These are phyloP conservation scores for Dillenia suffruticosa DNA, from an alignment of 164 flowering plant species.

Conservation along the genomic window DNA sequence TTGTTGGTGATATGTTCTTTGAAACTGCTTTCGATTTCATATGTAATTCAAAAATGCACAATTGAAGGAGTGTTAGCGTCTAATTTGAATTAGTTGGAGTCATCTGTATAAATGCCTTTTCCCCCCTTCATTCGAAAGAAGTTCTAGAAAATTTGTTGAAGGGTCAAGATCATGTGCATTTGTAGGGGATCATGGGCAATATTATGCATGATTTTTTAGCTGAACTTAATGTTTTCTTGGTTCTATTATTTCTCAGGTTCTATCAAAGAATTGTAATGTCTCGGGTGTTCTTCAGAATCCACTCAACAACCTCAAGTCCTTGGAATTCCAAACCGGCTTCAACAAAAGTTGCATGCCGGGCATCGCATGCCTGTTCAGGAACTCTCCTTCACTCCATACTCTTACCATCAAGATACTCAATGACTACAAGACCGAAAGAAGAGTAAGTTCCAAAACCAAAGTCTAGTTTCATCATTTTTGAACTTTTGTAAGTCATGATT, in stretches of 20 bases:
- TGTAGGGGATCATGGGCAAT: neutral
- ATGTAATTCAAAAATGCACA: neutral
- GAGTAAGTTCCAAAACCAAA: slow-evolving; percentile 17
- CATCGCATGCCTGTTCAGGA: slow-evolving; percentile 32
- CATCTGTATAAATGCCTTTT: neutral
- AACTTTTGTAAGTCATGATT: too few species aligned
- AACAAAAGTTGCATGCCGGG: slow-evolving; percentile 25
- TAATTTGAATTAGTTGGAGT: neutral
- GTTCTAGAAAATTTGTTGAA: too few species aligned
- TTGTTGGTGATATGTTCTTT: neutral
- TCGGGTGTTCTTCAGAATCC: slow-evolving; percentile 14
- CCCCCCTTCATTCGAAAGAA: neutral
- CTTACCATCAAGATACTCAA: slow-evolving; percentile 25
- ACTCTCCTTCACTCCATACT: slow-evolving; percentile 30
- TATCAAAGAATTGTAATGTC: slow-evolving; percentile 20
- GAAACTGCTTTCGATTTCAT: neutral
- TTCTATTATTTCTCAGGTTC: slow-evolving; percentile 27
- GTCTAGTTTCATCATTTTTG: neutral
- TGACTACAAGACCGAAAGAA: slow-evolving; percentile 19
- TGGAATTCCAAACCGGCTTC: slow-evolving; percentile 37
- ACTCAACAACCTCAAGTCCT: slow-evolving; percentile 22
- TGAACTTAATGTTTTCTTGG: neutral
- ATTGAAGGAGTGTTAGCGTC: neutral
- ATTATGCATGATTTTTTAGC: neutral
- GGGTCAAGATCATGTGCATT: neutral